Percentiles rank a stretch among this genome's conserved stretches.
These are phyloP conservation scores for Lavandula angustifolia DNA, from an alignment of 257 asterid genomes.

Conservation along the genomic window DNA sequence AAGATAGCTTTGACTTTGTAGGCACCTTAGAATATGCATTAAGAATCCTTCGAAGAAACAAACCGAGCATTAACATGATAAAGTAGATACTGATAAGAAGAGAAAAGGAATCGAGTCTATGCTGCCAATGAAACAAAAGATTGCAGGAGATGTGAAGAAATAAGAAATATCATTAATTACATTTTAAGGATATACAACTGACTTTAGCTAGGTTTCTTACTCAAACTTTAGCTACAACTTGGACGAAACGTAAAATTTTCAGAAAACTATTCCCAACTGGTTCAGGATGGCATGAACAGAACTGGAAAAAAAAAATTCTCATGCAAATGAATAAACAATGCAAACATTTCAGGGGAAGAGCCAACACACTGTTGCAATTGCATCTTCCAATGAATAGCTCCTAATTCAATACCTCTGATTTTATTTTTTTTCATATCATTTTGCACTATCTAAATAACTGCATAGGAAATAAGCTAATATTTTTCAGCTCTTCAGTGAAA, in stretches of 20 bases:
- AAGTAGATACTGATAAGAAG: not conserved
- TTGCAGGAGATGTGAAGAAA: slow-evolving; percentile 6
- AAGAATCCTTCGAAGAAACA: slow-evolving; percentile 56
- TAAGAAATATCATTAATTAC: not conserved
- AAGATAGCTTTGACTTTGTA: slow-evolving; percentile 61
- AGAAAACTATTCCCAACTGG: not conserved
- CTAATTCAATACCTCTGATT: slow-evolving; percentile 7
- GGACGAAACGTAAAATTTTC: not conserved
- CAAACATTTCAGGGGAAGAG: not conserved
- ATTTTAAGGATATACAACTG: not conserved
- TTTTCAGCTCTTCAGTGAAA: not conserved
- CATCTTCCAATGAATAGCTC: slow-evolving; percentile 10
- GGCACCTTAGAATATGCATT: slow-evolving; percentile 86
- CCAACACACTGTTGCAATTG: not conserved
- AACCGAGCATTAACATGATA: slow-evolving; percentile 6
- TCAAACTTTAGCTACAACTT: not conserved
- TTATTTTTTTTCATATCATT: slow-evolving; percentile 3
- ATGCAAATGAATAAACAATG: slow-evolving; percentile 11
- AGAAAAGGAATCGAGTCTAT: not conserved
- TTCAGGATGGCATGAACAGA: not conserved
- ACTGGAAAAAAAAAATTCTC: slow-evolving; percentile 12
- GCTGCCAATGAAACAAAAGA: slow-evolving; percentile 11
- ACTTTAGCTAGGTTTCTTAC: not conserved
- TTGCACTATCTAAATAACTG: not conserved
- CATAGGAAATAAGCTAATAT: slow-evolving; percentile 18